Evolutionary conservation across 371 early-diverging fungal genomes (phyloP).

Genomic region (Lichtheimia ornata): DNA sequence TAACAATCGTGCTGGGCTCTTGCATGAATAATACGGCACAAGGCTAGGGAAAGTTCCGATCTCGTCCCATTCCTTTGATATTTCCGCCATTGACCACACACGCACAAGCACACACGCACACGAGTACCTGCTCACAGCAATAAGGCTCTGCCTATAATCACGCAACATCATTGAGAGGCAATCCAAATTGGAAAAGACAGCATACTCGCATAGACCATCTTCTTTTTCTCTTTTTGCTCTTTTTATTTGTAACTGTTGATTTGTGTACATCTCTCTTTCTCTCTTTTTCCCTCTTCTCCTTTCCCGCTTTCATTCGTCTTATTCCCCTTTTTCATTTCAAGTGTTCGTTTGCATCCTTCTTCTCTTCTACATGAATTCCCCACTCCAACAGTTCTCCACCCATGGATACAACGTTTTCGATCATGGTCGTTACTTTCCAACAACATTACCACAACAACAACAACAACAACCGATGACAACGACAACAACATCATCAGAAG

Average conservation of each 20-base stretch:
- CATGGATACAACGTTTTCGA: no score
- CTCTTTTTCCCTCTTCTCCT: neutral
- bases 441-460: neutral
- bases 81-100: neutral
- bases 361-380: no score
- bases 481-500: neutral
- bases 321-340: neutral
- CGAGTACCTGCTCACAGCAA: no score
- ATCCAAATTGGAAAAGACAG: neutral
- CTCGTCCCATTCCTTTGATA: neutral
- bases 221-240: neutral
- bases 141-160: no score
- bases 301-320: neutral
- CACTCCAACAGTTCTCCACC: no score
- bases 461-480: neutral
- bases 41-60: constrained; percentile 3
- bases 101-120: no score
- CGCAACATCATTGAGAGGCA: neutral
- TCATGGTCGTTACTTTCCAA: no score
- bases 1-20: neutral
- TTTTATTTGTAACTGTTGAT: neutral
- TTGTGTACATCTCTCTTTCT: no score
- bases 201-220: neutral
- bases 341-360: no score
- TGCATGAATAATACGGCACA: constrained; percentile 1